Percentiles rank a stretch among this genome's conserved stretches.
Evolutionary conservation across 495 filamentous ascomycete genomes (phyloP).

Genomic region (Xylaria curta): DNA sequence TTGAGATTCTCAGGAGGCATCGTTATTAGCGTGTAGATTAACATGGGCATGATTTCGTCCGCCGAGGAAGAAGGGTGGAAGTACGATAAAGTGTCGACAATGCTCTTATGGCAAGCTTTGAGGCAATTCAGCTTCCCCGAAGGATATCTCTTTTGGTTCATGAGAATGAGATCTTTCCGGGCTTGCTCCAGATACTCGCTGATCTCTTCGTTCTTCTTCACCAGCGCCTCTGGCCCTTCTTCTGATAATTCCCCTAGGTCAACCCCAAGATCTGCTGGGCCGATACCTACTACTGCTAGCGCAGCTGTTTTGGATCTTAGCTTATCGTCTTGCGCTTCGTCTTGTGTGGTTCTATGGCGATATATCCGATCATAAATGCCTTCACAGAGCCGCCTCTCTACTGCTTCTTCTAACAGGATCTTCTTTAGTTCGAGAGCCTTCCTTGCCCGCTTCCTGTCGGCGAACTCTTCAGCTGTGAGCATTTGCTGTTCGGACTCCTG

Average conservation of each 20-base stretch:
- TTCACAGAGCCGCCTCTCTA: slow-evolving; percentile 88
- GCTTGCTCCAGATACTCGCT: slow-evolving; percentile 73
- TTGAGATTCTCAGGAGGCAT: slow-evolving; percentile 85
- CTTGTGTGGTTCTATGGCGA: slow-evolving; percentile 88
- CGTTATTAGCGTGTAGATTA: slow-evolving; percentile 94
- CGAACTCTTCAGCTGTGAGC: slow-evolving; percentile 86
- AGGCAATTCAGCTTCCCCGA: slow-evolving; percentile 91
- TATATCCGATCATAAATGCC: slow-evolving; percentile 86
- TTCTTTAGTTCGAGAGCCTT: slow-evolving; percentile 78
- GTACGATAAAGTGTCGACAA: slow-evolving; percentile 83
- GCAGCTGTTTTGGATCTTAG: slow-evolving; percentile 93
- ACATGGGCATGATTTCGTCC: slow-evolving; percentile 93
- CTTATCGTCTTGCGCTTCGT: slow-evolving; percentile 95
- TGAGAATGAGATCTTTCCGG: slow-evolving; percentile 74
- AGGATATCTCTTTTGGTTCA: slow-evolving; percentile 87
- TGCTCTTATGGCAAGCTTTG: slow-evolving; percentile 87
- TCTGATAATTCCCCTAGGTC: slow-evolving; percentile 63
- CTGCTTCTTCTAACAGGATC: slow-evolving; percentile 83
- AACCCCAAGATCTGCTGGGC: slow-evolving; percentile 83
- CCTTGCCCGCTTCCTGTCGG: slow-evolving; percentile 76
- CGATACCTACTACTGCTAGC: slow-evolving; percentile 86
- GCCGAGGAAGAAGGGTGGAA: slow-evolving; percentile 91
- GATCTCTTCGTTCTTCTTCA: slow-evolving; percentile 73
- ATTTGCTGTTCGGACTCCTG: slow-evolving; percentile 76
- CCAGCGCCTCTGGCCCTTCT: slow-evolving; percentile 54